These are phyloP conservation scores for Wickerhamiella nectarea DNA, from an alignment of 805 yeast species.

Conservation along the genomic window DNA sequence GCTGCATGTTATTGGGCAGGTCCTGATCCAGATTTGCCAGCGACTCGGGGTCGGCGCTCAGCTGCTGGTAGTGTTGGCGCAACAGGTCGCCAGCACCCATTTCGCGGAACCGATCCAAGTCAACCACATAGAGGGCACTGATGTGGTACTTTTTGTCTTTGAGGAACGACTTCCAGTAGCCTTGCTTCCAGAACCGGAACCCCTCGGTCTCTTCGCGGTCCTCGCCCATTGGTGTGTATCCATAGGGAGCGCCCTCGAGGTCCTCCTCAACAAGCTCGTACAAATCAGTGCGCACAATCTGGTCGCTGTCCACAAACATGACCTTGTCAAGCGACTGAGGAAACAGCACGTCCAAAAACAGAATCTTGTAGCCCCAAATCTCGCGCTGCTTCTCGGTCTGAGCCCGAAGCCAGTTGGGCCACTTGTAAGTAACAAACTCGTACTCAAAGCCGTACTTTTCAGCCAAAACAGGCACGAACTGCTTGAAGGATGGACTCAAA, in stretches of 20 bases:
- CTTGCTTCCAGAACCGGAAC: constrained; percentile 81
- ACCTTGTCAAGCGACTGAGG: constrained; percentile 65
- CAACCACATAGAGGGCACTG: constrained; percentile 74
- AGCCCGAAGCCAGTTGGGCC: constrained; percentile 83
- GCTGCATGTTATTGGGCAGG: constrained; percentile 77
- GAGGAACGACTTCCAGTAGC: constrained; percentile 68
- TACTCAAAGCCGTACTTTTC: constrained; percentile 47
- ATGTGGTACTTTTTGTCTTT: constrained; percentile 57
- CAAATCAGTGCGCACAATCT: constrained; percentile 63
- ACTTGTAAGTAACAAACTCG: constrained; percentile 69
- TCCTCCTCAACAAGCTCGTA: constrained; percentile 54
- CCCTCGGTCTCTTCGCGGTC: constrained; percentile 71
- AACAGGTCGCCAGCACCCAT: constrained; percentile 64
- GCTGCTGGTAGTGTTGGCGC: constrained; percentile 70
- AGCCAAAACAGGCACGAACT: constrained; percentile 47
- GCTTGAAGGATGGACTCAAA: constrained; percentile 55
- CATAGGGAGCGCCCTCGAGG: constrained; percentile 71
- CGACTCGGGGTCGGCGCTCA: constrained; percentile 68
- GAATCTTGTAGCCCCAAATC: constrained; percentile 78
- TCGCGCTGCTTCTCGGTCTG: constrained; percentile 69
- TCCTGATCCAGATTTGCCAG: constrained; percentile 83
- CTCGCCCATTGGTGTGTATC: constrained; percentile 78
- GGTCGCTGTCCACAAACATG: constrained; percentile 79
- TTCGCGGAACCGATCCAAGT: constrained; percentile 51
- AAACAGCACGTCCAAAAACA: constrained; percentile 75